Evolutionary conservation across 179 eudicot species (phyloP), one percentile per base, ranked within the genome.

Genomic region (Spinacia oleracea): DNA sequence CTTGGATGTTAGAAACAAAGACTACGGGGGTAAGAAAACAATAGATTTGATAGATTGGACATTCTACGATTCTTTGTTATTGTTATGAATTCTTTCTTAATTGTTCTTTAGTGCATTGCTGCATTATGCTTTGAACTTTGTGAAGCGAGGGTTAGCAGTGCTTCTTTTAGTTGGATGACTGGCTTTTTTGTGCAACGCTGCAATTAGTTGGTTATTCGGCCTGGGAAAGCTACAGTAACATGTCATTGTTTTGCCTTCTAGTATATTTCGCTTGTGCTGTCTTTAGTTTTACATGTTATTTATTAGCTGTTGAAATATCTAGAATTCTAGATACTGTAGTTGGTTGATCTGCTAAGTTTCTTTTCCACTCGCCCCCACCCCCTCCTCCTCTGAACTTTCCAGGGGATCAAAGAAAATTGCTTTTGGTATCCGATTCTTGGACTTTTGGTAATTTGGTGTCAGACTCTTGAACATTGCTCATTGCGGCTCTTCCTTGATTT

Each of bases 1-100:
- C 79, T 81, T 95, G 86, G 97, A 95, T 88, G 97, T 90, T 14
- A 88, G 35, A 84, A 93, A 95, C 76, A 89, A 95, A 83, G 98
- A 95, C 75, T 95, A 95, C 80, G 98, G 98, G 83, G 98, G 98
- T 95, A 89, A 77, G 80, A 18, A 53, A 67, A 10, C 21, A 10
- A 63, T 56, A 42, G 21, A 29, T 53, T 77, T 67, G 25, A 12
- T 51, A 60, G 38, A 45, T 15, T 46, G 27, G 35, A 75, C 31
- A 43, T 43, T 64, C 9, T 38, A 38, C 18, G 25, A 42, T 7
- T 42, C 10, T 16, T 27, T n/a, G 62, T 27, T 64, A 21, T 6
- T 38, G 40, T 14, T 34, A 45, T 71, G n/a, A n/a, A n/a, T n/a
- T n/a, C n/a, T n/a, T n/a, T n/a, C 31, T 3, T 48, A 12, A 32